Evolutionary conservation across 2,329 filamentous ascomycete genomes (phyloP).

Genomic region (Fusarium napiforme): DNA sequence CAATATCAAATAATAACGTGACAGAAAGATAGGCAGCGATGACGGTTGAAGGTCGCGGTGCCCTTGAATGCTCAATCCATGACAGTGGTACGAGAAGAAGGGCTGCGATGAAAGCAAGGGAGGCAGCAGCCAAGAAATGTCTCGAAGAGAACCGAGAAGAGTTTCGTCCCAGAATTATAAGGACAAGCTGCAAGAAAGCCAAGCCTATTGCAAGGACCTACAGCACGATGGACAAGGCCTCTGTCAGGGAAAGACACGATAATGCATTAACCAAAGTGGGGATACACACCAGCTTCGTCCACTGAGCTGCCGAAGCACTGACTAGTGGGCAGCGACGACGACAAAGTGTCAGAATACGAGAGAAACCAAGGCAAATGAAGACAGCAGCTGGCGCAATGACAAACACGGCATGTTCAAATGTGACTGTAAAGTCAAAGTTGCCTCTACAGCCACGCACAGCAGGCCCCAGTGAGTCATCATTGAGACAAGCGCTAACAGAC

Average conservation of each 20-base stretch:
- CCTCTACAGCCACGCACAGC: not conserved
- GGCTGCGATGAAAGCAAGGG: not conserved
- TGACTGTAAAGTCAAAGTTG: not conserved
- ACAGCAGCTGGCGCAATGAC: not conserved
- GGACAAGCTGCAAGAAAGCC: fast-evolving
- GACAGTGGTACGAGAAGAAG: not conserved
- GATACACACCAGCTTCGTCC: not conserved
- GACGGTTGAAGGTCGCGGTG: not conserved
- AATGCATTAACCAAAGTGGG: not conserved
- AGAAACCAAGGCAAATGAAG: not conserved
- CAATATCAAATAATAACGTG: not conserved
- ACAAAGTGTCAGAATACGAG: not conserved
- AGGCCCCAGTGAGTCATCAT: not conserved
- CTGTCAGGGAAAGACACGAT: not conserved
- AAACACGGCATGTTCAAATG: not conserved
- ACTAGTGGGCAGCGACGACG: not conserved
- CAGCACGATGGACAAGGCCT: fast-evolving
- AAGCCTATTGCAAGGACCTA: not conserved
- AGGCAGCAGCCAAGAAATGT: not conserved
- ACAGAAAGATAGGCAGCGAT: not conserved
- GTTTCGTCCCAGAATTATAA: not conserved
- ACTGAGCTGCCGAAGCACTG: not conserved
- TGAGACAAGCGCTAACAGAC: not conserved
- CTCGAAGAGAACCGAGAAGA: not conserved
- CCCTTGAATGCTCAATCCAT: not conserved